These are phyloP conservation scores for Lactifluus volemus DNA, from an alignment of 768 basidiomycete genomes.

Conservation along the genomic window DNA sequence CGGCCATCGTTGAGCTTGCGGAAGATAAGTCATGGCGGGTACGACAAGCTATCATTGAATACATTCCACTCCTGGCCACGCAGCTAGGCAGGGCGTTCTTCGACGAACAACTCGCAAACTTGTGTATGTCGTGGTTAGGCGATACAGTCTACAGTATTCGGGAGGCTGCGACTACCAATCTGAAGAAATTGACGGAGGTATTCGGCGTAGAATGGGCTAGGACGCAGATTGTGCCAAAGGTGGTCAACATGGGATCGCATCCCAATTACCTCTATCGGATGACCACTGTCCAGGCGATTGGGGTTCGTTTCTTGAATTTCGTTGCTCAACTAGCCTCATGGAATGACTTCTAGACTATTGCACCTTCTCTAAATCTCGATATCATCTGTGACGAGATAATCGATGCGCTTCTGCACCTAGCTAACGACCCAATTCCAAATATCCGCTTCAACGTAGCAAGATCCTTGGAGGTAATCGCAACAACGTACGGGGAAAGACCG, in stretches of 20 bases:
- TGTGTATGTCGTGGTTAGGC: conserved; percentile 99
- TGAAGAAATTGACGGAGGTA: conserved; percentile 95
- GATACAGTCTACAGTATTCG: conserved; percentile 98
- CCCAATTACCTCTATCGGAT: conserved; percentile 96
- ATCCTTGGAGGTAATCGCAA: conserved; percentile 81
- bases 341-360: conserved; percentile 63
- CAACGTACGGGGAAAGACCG: conserved; percentile 48
- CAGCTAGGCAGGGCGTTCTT: conserved; percentile 96
- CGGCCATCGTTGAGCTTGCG: conserved; percentile 94
- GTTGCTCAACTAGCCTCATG: not conserved
- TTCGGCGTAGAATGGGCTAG: conserved; percentile 98
- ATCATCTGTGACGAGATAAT: conserved; percentile 82
- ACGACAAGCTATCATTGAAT: conserved; percentile 98
- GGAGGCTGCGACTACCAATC: conserved; percentile 94
- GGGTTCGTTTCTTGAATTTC: conserved; percentile 44
- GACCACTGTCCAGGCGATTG: conserved; percentile 98
- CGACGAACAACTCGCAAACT: conserved; percentile 90
- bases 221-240: conserved; percentile 89
- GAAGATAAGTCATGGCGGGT: conserved; percentile 99
- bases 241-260: conserved; percentile 94
- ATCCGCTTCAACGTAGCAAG: conserved; percentile 99
- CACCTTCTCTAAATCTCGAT: conserved; percentile 77
- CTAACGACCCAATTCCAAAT: conserved; percentile 91
- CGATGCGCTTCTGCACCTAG: conserved; percentile 71
- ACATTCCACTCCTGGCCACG: conserved; percentile 97